Conservation (phyloP, 768 basidiomycete species). For the Trametes meyenii region DNA sequence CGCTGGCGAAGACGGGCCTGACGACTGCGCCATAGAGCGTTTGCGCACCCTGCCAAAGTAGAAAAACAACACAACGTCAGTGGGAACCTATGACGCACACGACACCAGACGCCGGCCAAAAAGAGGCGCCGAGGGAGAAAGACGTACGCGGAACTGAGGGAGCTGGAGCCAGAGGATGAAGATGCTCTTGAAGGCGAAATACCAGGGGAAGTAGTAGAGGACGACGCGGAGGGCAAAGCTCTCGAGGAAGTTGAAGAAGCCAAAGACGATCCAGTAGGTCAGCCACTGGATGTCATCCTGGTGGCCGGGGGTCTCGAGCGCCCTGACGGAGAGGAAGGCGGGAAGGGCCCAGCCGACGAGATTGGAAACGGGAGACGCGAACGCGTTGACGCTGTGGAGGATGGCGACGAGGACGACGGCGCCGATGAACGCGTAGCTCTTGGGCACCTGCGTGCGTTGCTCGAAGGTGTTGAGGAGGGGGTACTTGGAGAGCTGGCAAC, state of each 20-base stretch:
- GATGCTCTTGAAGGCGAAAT: conserved; percentile 88
- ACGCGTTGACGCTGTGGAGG: conserved; percentile 86
- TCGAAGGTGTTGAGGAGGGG: conserved; percentile 83
- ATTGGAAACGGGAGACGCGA: conserved; percentile 92
- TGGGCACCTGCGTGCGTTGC: conserved; percentile 89
- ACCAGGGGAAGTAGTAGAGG: conserved; percentile 94
- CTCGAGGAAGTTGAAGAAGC: conserved; percentile 92
- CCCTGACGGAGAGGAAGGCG: conserved; percentile 93
- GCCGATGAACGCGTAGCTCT: conserved; percentile 86
- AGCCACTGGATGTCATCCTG: conserved; percentile 94
- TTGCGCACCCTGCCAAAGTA: conserved; percentile 74
- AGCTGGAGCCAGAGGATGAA: conserved; percentile 94
- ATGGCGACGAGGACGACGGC: conserved; percentile 63
- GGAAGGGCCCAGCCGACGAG: conserved; percentile 94
- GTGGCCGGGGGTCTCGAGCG: conserved; percentile 82
- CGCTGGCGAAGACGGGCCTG: conserved; percentile 77
- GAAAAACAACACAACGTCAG: conserved; percentile 8
- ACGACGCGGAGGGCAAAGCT: conserved; percentile 80
- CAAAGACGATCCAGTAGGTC: conserved; percentile 97
- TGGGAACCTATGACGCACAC: neutral
- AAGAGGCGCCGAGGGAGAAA: conserved; percentile 10
- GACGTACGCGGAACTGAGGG: conserved; percentile 77
- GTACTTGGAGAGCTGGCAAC: conserved; percentile 75
- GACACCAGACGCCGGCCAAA: conserved; percentile 4
- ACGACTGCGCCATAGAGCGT: conserved; percentile 73